A percentile compares a stretch with the other conserved stretches of the same genome.
These are phyloP conservation scores for Lithocarpus polystachyus DNA, from an alignment of 306 rosid species.

Conservation along the genomic window DNA sequence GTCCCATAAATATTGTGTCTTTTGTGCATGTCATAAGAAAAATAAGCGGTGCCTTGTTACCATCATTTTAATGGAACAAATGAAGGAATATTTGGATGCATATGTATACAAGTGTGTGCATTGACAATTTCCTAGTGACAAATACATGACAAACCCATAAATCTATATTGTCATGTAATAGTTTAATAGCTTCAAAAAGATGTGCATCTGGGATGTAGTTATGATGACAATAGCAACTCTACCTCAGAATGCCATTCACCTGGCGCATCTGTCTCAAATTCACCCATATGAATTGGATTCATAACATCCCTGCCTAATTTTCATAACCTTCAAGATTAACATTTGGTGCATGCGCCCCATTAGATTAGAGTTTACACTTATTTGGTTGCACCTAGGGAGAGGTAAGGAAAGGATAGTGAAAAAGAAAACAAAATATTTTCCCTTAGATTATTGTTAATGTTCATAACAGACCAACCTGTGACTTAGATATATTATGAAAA, in stretches of 20 bases:
- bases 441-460: not conserved
- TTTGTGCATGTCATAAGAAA: not conserved
- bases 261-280: not conserved
- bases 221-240: not conserved
- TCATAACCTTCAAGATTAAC: not conserved
- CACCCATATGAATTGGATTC: not conserved
- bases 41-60: not conserved
- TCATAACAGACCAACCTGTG: not conserved
- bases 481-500: not conserved
- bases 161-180: not conserved
- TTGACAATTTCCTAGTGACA: not conserved
- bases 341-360: not conserved
- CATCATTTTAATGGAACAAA: not conserved
- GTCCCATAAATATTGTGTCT: not conserved
- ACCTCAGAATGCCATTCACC: not conserved
- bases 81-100: not conserved
- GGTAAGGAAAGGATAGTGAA: no score
- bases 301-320: not conserved
- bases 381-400: no score
- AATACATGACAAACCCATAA: not conserved
- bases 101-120: not conserved
- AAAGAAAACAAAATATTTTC: no score
- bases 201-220: not conserved
- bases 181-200: not conserved
- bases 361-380: not conserved